Conservation (phyloP, 768 basidiomycete species). For the Boletus sensibilis region DNA sequence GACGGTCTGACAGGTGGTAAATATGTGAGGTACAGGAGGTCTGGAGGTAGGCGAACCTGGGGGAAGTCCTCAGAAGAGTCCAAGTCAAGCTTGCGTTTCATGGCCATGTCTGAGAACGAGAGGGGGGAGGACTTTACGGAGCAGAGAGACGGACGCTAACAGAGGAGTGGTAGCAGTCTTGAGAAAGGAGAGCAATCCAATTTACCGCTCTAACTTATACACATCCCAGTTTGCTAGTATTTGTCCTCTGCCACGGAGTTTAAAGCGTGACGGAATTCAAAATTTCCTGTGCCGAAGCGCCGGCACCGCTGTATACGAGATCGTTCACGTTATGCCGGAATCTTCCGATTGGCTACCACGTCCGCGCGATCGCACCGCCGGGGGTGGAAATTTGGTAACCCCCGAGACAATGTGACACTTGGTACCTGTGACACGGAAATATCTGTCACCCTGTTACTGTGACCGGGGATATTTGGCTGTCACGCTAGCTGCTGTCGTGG, state of each 20-base stretch:
- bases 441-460: conserved; percentile 10
- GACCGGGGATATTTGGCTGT: conserved; percentile 13
- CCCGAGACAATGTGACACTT: conserved; percentile 9
- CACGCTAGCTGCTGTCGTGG: conserved; percentile 24
- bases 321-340: conserved; percentile 14
- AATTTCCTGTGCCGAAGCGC: conserved; percentile 14
- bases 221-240: conserved; percentile 24
- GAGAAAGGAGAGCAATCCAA: conserved; percentile 21
- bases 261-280: conserved; percentile 16
- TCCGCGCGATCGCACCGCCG: conserved; percentile 3
- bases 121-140: conserved; percentile 8
- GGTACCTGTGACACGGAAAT: conserved; percentile 16
- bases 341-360: conserved; percentile 28
- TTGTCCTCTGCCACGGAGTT: conserved; percentile 28
- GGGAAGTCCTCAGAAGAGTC: conserved; percentile 54
- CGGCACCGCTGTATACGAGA: conserved; percentile 9
- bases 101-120: conserved; percentile 46
- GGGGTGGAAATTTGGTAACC: conserved; percentile 9
- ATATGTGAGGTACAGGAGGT: conserved; percentile 16
- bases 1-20: conserved; percentile 39
- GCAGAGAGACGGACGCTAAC: background rate
- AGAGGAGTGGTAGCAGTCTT: conserved; percentile 20
- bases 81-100: conserved; percentile 74
- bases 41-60: conserved; percentile 38
- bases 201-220: conserved; percentile 35